Base-by-base conservation (phyloP, 805 yeast species). In the Candida ovalis region DNA sequence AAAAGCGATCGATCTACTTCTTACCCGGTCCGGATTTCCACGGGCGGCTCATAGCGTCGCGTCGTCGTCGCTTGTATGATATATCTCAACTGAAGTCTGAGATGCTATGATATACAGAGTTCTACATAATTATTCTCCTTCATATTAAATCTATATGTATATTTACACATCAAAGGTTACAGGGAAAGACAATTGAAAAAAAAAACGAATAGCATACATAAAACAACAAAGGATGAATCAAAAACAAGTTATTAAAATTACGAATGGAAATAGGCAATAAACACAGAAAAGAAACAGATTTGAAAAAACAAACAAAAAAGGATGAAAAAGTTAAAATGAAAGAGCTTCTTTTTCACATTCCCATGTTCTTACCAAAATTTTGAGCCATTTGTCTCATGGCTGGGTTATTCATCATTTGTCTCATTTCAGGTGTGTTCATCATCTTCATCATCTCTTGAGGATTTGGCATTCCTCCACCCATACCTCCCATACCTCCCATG, bases 371-470 rank as follows among this genome's bases (percentile, higher is more conserved):
- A 38, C 64, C 61, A 53, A 66, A 64, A 44, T 58, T 65, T 49
- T 59, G 60, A 77, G 83, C 82, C 86, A 85, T 80, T 53, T 75
- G 75, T 58, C 77, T 80, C 86, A 84, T 82, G 76, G 82, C 81
- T 30, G 91, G 91, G 58, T 84, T 83, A 59, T 78, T 79, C 78
- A 80, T 81, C 65, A 82, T 61, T 47, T 74, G 75, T 52, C 74
- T 77, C 78, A 81, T 76, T 48, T 59, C 60, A 4, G 62, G 62
- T 21, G 61, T 54, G 46, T 57, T 53, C 65, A 61, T 67, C 68
- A 63, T 64, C 49, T 59, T 56, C 67, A 72, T 73, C 77, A 75
- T 73, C 35, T 76, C 76, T 49, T 71, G 68, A 50, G 70, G 68
- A 55, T 66, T 67, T 19, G 81, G 81, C 70, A 76, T 74, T 18